Conservation (phyloP, 495 filamentous ascomycete genomes). For the Echria macrotheca region DNA sequence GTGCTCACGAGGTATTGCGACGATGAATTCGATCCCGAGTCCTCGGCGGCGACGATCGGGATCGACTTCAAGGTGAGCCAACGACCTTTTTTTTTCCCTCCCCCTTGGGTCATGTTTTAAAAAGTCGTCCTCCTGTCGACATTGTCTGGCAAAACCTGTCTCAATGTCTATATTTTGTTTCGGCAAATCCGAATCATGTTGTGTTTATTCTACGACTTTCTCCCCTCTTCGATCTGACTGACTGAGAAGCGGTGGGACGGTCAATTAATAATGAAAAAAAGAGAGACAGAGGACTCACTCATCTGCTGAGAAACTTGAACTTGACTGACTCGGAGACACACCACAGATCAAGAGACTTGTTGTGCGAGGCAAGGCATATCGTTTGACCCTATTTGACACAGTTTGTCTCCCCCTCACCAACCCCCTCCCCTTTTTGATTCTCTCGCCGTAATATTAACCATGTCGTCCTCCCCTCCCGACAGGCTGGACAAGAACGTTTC, state of each 20-base stretch:
- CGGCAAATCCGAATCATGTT: no score
- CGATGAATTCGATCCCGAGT: constrained; percentile 55
- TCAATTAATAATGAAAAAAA: no score
- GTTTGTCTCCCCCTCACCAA: constrained; percentile 17
- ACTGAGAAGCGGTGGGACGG: no score
- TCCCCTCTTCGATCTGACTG: no score
- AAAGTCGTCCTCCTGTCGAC: no score
- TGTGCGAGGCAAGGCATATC: constrained; percentile 50
- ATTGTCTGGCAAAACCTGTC: no score
- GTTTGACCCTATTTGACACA: constrained; percentile 55
- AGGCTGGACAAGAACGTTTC: constrained; percentile 54
- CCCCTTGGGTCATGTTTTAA: no score
- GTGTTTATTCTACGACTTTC: no score
- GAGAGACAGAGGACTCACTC: no score
- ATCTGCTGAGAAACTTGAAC: no score
- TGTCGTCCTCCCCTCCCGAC: background rate
- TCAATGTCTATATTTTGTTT: no score
- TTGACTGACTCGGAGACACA: no score
- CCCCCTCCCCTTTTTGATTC: background rate
- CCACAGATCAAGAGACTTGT: constrained; percentile 42
- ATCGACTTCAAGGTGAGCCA: constrained; percentile 54
- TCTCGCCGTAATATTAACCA: background rate
- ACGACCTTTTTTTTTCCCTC: background rate
- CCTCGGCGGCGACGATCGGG: constrained; percentile 53
- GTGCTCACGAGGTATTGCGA: constrained; percentile 44